Conservation (phyloP, 352 stramenopile species). For the Pythium apleroticum region DNA sequence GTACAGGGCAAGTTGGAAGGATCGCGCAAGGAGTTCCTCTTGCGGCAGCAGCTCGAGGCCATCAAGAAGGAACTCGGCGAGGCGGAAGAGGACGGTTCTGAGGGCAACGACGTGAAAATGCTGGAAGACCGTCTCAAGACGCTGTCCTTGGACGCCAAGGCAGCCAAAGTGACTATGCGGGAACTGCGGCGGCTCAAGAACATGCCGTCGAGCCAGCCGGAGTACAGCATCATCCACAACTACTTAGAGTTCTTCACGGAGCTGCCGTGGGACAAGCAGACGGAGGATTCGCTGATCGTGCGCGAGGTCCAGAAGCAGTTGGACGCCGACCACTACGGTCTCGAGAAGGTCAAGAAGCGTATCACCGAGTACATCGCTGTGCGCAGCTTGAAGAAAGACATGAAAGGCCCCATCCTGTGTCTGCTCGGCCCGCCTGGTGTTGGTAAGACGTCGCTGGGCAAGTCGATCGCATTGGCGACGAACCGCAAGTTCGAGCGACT, state of each 20-base stretch:
- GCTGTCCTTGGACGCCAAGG: slow-evolving; percentile 51
- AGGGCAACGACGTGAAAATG: slow-evolving; percentile 48
- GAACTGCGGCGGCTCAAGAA: slow-evolving; percentile 69
- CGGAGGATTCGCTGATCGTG: slow-evolving; percentile 56
- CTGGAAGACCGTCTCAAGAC: slow-evolving; percentile 60
- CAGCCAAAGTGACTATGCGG: slow-evolving; percentile 55
- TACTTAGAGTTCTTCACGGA: slow-evolving; percentile 83
- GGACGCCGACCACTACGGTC: slow-evolving; percentile 76
- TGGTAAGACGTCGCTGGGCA: slow-evolving; percentile 82
- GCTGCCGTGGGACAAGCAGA: slow-evolving; percentile 61
- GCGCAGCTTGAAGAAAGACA: slow-evolving; percentile 73
- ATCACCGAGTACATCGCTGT: slow-evolving; percentile 89
- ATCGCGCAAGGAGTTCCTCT: slow-evolving; percentile 90
- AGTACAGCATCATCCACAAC: slow-evolving; percentile 79
- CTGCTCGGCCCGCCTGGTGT: slow-evolving; percentile 84
- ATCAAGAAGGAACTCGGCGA: slow-evolving; percentile 99
- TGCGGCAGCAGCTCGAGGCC: slow-evolving; percentile 97
- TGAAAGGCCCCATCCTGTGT: slow-evolving; percentile 88
- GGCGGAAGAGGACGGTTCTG: slow-evolving; percentile 38
- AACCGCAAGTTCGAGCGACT: slow-evolving; percentile 78
- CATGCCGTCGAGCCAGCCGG: slow-evolving; percentile 74
- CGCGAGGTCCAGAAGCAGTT: slow-evolving; percentile 59
- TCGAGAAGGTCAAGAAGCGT: slow-evolving; percentile 84
- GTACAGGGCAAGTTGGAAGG: slow-evolving; percentile 73
- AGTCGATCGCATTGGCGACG: slow-evolving; percentile 74